A percentile compares a stretch with the other conserved stretches of the same genome.
Conservation (phyloP, 1,284 basidiomycete genomes). For the Tylopilus sp. region DNA sequence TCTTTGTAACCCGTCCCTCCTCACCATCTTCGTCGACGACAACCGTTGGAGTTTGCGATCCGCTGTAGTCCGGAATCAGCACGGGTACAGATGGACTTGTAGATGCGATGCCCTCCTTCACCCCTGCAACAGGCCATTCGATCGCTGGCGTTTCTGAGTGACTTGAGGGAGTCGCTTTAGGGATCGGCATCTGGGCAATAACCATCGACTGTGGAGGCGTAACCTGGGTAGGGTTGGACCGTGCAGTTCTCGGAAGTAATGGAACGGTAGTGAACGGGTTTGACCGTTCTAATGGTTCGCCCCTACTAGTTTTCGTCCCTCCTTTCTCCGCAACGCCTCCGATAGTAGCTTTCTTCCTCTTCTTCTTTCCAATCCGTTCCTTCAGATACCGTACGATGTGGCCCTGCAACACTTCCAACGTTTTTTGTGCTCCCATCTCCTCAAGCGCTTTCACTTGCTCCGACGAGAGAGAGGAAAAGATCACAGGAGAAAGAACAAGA, state of each 20-base stretch:
- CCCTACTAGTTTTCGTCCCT: constrained; percentile 8
- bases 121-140: constrained; percentile 5
- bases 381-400: constrained; percentile 85
- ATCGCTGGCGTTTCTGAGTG: constrained; percentile 7
- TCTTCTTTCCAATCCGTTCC: constrained; percentile 54
- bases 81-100: constrained; percentile 24
- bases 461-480: constrained; percentile 75
- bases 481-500: constrained; percentile 78
- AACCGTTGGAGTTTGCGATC: constrained; percentile 43
- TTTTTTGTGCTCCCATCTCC: constrained; percentile 77
- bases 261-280: constrained; percentile 41
- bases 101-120: constrained; percentile 20
- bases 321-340: constrained; percentile 11
- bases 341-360: constrained; percentile 27
- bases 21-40: constrained; percentile 57
- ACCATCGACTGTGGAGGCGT: background rate
- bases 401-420: constrained; percentile 76
- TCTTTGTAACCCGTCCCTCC: constrained; percentile 52
- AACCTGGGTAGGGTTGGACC: constrained; percentile 10
- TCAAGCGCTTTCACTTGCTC: constrained; percentile 77
- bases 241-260: constrained; percentile 30
- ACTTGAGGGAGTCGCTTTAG: background rate
- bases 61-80: constrained; percentile 27
- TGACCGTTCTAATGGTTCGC: constrained; percentile 16
- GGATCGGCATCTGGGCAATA: background rate